Evolutionary conservation across 495 filamentous ascomycete genomes (phyloP), one percentile per base, ranked within the genome.

Genomic region (Neurospora terricola): DNA sequence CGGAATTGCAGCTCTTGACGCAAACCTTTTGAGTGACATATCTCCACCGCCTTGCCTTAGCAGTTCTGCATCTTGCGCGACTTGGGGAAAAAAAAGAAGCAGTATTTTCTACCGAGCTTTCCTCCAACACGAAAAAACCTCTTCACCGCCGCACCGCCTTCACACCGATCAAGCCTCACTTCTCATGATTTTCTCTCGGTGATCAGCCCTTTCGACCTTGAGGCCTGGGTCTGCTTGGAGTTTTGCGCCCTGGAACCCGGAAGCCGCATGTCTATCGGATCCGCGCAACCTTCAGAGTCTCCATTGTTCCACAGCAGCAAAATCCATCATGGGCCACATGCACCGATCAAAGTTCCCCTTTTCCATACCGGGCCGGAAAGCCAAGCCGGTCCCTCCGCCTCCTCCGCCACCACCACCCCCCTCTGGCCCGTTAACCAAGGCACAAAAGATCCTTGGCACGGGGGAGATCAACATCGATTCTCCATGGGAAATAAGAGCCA

Each of bases 311-410:
- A 70, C 76, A 73, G 16, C 70, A n/a, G 38, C 69, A 48, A 39
- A 12, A 9, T 39, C 71, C 72, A 69, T 73, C 42, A 87, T 87
- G 86, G 85, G 84, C 59, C 79, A 82, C 34, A 34, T 34, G 34
- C 34, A 34, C 73, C 81, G 81, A 70, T 86, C 86, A 21, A 87
- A 85, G 70, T 88, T 88, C 73, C 82, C 79, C 36, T 88, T 88
- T 70, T 84, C 86, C 39, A 77, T 87, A 12, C 85, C 86, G 70
- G 85, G 86, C 39, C 84, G 86, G 70, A 84, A 79, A 69, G 75
- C 81, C 37, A 84, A 83, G 73, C 71, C 73, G 36, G 38, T 78
- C 34, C 38, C 71, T 37, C 72, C 81, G 48, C 23, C 72, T 72
- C 71, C 73, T 4, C 40, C 40, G 7, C 27, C 54, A 42, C 27